Conservation (phyloP, 2,329 filamentous ascomycete species). For the Lecanosticta acicola region DNA sequence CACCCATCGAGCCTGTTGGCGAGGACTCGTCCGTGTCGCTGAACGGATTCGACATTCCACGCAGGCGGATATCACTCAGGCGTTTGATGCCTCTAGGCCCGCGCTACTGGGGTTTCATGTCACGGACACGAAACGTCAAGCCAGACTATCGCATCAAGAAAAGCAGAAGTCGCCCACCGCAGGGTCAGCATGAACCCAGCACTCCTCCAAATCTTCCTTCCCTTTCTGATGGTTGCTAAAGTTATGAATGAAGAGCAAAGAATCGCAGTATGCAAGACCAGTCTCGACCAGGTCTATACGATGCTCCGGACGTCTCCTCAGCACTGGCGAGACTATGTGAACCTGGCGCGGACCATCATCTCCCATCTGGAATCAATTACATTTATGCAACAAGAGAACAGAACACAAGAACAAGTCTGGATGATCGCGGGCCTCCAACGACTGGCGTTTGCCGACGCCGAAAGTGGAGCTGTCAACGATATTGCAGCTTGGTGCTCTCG, state of each 20-base stretch:
- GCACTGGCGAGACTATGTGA: constrained; percentile 22
- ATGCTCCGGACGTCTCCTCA: constrained; percentile 32
- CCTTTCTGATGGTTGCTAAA: constrained; percentile 14
- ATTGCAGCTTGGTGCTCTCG: constrained; percentile 47
- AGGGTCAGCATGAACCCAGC: constrained; percentile 12
- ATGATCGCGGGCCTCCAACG: constrained; percentile 44
- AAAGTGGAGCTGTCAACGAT: constrained; percentile 42
- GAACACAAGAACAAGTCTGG: constrained; percentile 38
- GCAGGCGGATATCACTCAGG: not conserved
- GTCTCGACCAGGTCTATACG: constrained; percentile 30
- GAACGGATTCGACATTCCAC: not conserved
- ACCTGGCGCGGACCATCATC: constrained; percentile 36
- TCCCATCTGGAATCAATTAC: constrained; percentile 35
- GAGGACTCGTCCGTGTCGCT: not conserved
- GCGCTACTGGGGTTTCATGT: constrained; percentile 3
- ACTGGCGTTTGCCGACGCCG: constrained; percentile 47
- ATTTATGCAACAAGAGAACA: constrained; percentile 35
- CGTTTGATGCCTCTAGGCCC: constrained; percentile 1
- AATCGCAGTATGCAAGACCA: constrained; percentile 28
- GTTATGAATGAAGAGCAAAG: constrained; percentile 28
- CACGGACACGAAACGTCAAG: not conserved
- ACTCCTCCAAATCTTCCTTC: constrained; percentile 10
- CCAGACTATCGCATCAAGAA: not conserved
- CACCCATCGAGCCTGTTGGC: not conserved
- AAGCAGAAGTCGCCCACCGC: constrained; percentile 6